phyloP scores from a whole-genome alignment of 2,329 filamentous ascomycete species.

The Cladosporium sp. region DNA sequence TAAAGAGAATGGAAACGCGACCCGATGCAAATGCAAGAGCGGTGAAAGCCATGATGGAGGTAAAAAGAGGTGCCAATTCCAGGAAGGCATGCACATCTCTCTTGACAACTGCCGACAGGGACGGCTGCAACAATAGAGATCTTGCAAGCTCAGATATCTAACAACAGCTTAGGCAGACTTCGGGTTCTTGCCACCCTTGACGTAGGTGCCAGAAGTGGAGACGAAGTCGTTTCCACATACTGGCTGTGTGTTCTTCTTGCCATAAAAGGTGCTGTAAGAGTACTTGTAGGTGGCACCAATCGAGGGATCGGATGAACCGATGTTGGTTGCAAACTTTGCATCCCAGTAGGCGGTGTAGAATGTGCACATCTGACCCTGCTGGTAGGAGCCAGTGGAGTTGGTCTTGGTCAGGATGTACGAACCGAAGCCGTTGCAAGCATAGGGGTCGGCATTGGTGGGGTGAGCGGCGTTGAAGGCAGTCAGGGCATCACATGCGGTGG shows the following conservation, averaged over 20 bases:
- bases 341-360: conserved; percentile 4
- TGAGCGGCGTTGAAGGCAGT: conserved; percentile 15
- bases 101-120: too few species aligned
- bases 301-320: background rate
- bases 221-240: background rate
- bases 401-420: conserved; percentile 7
- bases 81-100: too few species aligned
- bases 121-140: too few species aligned
- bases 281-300: background rate
- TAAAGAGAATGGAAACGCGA: too few species aligned
- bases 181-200: background rate
- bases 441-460: background rate
- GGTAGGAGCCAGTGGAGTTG: conserved; percentile 6
- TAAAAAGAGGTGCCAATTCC: too few species aligned
- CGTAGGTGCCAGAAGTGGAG: background rate
- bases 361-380: conserved; percentile 9
- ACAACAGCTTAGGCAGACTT: too few species aligned
- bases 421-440: conserved; percentile 3
- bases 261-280: background rate
- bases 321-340: background rate
- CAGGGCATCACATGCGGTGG: conserved; percentile 32
- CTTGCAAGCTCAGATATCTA: too few species aligned
- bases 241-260: background rate
- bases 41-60: too few species aligned
- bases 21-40: too few species aligned